Base-by-base conservation (phyloP, 2,329 filamentous ascomycete species). In the Claviceps sp. region DNA sequence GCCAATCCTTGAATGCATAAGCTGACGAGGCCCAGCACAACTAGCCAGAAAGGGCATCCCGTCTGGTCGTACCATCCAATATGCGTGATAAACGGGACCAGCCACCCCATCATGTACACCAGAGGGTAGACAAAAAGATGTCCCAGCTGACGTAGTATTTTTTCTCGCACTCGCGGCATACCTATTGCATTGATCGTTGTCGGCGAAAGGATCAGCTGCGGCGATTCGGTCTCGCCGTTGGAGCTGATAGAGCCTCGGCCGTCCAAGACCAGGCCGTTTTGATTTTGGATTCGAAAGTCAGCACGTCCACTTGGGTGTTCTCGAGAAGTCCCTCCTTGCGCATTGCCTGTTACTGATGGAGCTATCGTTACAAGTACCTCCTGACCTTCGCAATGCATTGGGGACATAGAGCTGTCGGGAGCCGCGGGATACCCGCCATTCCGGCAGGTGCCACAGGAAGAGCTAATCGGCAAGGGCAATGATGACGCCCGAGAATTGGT, bases 81-180 rank as follows among this genome's bases (percentile, higher is more conserved):
- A 62, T 89, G 83, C 2, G 73, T 72, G 2, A 82, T 68, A 58
- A 89, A 87, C 0, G 87, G 86, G 7, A 86, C 67, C 3, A 85
- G 67, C 87, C 87, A 91, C 57, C 87, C 78, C 4, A 79, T 65
- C 20, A 86, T 72, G 65, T 91, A 90, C 4, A 85, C 76, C 18
- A 84, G 63, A 0, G 87, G 87, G 63, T 91, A 91, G 47, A 89
- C 79, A 66, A 90, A 88, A 18, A 89, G 72, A 34, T 85, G 76
- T 36, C 83, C 78, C 2, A 89, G 73, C 60, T 89, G 85, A 9
- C 82, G 77, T 45, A 78, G 75, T 54, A 87, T 82, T 53, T 76
- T 77, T 16, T 74, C 69, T 13, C 80, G 74, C 8, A 75, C 63
- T 46, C 64, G 61, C 20, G 62, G 55, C 45, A 71, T 64, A 4